Evolutionary conservation across 805 yeast genomes (phyloP), one percentile per base, ranked within the genome.

Genomic region (Candida odintsovae): DNA sequence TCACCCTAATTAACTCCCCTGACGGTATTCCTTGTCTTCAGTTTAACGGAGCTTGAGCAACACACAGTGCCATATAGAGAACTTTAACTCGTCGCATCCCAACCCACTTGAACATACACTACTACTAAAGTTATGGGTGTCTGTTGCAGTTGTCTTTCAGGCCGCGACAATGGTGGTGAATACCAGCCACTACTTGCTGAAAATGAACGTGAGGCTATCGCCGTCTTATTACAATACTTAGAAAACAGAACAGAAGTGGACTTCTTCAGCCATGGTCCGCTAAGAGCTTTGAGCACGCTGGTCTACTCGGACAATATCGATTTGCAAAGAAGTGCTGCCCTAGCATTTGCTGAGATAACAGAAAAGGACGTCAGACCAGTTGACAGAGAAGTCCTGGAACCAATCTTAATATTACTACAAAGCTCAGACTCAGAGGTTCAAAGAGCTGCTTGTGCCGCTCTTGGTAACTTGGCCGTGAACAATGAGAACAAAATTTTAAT

Each of bases 291-390:
- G 51, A 84, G 92, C 49, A 92, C 97, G 0, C 75, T 94, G 56
- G 99, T 94, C 2, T 88, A 92, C 64, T 88, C 97, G 2, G 97
- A 94, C 56, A 94, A 94, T 62, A 79, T 92, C 51, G 97, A 94
- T 65, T 75, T 94, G 47, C 98, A 92, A 68, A 80, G 98, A 63
- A 85, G 95, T 63, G 99, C 99, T 3, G 98, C 99, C 7, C 75
- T 94, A 52, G 98, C 99, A 7, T 94, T 94, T 73, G 98, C 98
- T 15, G 99, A 94, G 66, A 92, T 94, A 47, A 94, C 99, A 35
- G 99, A 94, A 63, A 94, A 94, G 65, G 95, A 90, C 62, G 95
- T 90, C 35, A 78, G 94, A 53, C 85, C 92, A 37, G 98, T 94
- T 29, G 83, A 85, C 57, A 76, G 95, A 48, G 95, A 89, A 55